Conservation (phyloP, 179 eudicot species). For the Sideroxylon spinosum region DNA sequence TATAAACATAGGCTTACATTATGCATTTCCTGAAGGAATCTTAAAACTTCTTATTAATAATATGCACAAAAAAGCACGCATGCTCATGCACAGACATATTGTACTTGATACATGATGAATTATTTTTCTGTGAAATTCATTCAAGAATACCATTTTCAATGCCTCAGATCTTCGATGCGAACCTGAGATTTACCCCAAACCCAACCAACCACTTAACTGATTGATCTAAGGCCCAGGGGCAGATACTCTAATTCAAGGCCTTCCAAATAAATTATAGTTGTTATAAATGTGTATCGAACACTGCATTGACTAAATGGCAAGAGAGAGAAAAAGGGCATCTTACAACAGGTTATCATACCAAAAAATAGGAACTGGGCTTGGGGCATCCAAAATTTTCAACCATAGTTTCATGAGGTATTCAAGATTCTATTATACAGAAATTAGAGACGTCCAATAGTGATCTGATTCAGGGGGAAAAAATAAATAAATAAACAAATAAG, state of each 20-base stretch:
- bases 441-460: background rate
- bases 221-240: background rate
- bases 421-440: background rate
- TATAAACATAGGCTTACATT: background rate
- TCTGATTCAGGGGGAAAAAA: background rate
- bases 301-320: background rate
- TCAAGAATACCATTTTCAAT: no score
- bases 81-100: background rate
- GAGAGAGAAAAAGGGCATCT: no score
- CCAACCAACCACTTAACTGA: background rate
- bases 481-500: no score
- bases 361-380: background rate
- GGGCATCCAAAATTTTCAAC: background rate
- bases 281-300: background rate
- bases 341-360: background rate
- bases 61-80: no score
- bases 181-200: background rate
- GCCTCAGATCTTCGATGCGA: no score
- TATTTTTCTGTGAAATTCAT: background rate
- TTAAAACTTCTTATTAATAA: background rate
- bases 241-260: background rate
- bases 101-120: no score
- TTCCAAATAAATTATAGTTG: background rate
- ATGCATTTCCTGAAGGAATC: background rate
- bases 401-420: no score